Evolutionary conservation across 192 early-diverging fungal species (phyloP).

Genomic region (Dispira simplex): DNA sequence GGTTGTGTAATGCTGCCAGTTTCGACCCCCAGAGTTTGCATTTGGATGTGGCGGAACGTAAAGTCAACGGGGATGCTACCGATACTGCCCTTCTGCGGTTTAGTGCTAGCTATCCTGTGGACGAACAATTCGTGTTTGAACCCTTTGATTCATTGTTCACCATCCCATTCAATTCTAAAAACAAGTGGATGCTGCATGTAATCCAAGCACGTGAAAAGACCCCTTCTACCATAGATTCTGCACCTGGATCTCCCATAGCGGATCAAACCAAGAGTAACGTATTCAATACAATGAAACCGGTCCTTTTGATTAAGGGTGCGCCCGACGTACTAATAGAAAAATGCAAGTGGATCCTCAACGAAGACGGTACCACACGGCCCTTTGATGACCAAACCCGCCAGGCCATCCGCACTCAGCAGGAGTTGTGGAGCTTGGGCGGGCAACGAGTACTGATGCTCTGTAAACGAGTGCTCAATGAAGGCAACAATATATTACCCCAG

Average conservation of each 20-base stretch:
- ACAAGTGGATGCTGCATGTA: conserved; percentile 49
- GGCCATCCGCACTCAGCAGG: conserved; percentile 26
- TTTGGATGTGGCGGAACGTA: conserved; percentile 38
- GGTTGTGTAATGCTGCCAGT: conserved; percentile 48
- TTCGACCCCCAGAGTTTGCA: conserved; percentile 27
- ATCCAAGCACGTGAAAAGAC: not conserved
- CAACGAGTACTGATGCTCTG: conserved; percentile 39
- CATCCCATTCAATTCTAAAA: conserved; percentile 61
- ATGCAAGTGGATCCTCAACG: conserved; percentile 24
- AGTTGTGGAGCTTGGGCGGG: conserved; percentile 32
- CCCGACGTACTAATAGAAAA: conserved; percentile 48
- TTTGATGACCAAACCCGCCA: conserved; percentile 19
- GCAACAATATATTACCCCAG: conserved; percentile 14
- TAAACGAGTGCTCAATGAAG: conserved; percentile 8
- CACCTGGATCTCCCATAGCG: not conserved
- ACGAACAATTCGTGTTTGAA: not conserved
- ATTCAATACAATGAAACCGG: conserved; percentile 10
- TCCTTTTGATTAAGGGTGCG: conserved; percentile 61
- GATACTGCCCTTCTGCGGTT: conserved; percentile 70
- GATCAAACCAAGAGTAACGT: conserved; percentile 16
- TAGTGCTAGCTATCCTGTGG: conserved; percentile 24
- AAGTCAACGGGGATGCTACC: conserved; percentile 67
- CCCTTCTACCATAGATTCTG: not conserved
- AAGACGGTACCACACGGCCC: conserved; percentile 22
- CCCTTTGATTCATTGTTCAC: conserved; percentile 18